These are phyloP conservation scores for Cucumis melo DNA, from an alignment of 306 rosid genomes.

Conservation along the genomic window DNA sequence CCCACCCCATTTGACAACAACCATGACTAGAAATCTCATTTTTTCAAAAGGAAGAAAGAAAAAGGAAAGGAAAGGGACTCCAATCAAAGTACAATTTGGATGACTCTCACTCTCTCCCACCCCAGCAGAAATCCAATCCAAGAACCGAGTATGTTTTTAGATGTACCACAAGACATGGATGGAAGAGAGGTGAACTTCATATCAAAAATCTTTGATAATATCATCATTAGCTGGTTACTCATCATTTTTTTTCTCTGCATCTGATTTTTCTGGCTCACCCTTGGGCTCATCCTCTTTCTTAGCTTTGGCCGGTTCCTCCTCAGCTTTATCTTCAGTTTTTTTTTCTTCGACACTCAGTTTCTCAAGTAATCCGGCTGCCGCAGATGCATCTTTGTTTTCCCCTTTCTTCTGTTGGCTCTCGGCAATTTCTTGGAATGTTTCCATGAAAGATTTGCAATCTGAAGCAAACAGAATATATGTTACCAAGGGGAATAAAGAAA, in stretches of 20 bases:
- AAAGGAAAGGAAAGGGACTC: background rate
- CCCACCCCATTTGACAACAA: background rate
- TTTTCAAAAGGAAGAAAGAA: background rate
- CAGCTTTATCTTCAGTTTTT: constrained; percentile 30
- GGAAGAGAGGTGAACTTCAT: background rate
- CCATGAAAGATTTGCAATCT: constrained; percentile 87
- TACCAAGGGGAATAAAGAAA: background rate
- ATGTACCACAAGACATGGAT: constrained; percentile 3
- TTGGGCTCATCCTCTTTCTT: constrained; percentile 12
- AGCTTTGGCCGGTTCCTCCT: constrained; percentile 9
- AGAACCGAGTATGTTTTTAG: background rate
- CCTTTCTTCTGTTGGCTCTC: constrained; percentile 56
- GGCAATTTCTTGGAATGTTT: constrained; percentile 77
- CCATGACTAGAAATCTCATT: background rate
- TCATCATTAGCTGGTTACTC: constrained; percentile 30
- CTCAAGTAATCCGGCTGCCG: constrained; percentile 62
- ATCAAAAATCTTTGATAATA: background rate
- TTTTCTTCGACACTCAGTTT: constrained; percentile 65
- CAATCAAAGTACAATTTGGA: background rate
- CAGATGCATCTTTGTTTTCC: constrained; percentile 46
- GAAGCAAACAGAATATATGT: background rate
- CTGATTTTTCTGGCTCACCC: constrained; percentile 25
- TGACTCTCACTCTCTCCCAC: background rate
- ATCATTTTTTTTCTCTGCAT: constrained; percentile 37
- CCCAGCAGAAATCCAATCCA: background rate